These are phyloP conservation scores for Orbilia ellipsospora DNA, from an alignment of 2,329 filamentous ascomycete species.

Conservation along the genomic window DNA sequence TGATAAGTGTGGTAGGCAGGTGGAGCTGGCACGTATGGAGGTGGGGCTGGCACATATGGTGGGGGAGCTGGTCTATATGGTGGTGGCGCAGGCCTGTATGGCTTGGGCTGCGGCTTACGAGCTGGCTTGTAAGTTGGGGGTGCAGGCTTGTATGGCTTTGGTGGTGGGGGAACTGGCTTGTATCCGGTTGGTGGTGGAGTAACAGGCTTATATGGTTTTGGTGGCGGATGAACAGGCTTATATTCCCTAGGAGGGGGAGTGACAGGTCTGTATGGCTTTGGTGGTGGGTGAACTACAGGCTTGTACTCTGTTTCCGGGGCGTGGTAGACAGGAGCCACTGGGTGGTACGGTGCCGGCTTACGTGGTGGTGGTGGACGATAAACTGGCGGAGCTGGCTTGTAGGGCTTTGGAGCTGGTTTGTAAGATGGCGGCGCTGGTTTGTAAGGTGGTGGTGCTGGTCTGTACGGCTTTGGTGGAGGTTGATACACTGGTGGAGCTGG, in stretches of 20 bases:
- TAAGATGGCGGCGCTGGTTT: conserved; percentile 1
- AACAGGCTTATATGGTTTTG: conserved; percentile 11
- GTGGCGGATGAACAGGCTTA: conserved; percentile 3
- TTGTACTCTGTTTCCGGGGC: conserved; percentile 12
- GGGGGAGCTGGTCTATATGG: neutral
- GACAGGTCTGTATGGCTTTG: conserved; percentile 2
- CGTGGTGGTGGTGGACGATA: conserved; percentile 14
- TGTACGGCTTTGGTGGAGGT: conserved; percentile 17
- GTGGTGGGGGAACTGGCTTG: conserved; percentile 11
- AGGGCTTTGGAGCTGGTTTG: no score
- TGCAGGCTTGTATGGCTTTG: neutral
- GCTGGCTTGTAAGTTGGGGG: neutral
- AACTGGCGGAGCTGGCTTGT: conserved; percentile 10
- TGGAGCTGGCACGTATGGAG: neutral
- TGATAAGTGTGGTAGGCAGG: conserved; percentile 10
- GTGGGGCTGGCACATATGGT: neutral
- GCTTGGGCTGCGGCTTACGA: neutral
- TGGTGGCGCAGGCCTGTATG: neutral
- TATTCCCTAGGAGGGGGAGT: neutral
- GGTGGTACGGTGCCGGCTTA: neutral
- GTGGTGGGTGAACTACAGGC: conserved; percentile 6
- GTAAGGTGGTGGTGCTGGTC: conserved; percentile 10
- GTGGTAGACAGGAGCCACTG: conserved; percentile 10
- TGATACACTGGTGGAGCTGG: conserved; percentile 16
- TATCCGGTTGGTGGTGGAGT: neutral